Evolutionary conservation across 2,329 filamentous ascomycete species (phyloP), one percentile per base, ranked within the genome.

Genomic region (Colletotrichum neosansevieriae): DNA sequence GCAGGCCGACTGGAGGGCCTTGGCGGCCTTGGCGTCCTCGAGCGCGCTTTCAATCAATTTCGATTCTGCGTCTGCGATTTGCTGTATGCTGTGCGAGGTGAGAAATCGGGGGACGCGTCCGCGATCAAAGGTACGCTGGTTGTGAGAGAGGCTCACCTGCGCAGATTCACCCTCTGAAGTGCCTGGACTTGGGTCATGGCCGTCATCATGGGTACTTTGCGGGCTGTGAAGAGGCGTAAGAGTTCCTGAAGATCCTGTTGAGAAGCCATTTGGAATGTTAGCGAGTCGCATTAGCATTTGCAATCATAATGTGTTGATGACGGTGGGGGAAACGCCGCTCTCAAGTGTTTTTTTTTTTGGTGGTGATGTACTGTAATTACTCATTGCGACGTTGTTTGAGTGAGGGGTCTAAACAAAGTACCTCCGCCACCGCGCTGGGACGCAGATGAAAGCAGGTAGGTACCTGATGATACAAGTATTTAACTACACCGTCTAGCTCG

Each of bases 171-270:
- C 2, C 78, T 74, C 74, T 90, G 88, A 1, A 90, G 80, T 3
- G 85, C 81, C 75, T 86, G 89, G 66, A 89, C 82, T 70, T 88
- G 85, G 49, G 80, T 76, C 83, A 90, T 86, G 29, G 88, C 88
- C 60, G 84, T 83, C 76, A 89, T 81, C 79, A 90, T 87, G 3
- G 87, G 80, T 59, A 88, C 78, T 29, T 88, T 89, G 60, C 87
- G 85, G 53, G 84, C 82, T 3, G 86, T 90, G 72, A 90, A 79
- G 62, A 90, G 81, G 53, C 87, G 86, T 60, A 90, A 80, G 15
- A 90, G 82, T 73, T 89, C 88, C 72, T 90, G 87, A 21, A 90
- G 77, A 71, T 90, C 88, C 68, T 86, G 83, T 70, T 88, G 86
- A 1, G 84, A 81, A 7, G 85, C 82, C 86, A 89, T 88, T 3